phyloP scores from a whole-genome alignment of 192 early-diverging fungal genomes.

The Jimgerdemannia flammicorona region DNA sequence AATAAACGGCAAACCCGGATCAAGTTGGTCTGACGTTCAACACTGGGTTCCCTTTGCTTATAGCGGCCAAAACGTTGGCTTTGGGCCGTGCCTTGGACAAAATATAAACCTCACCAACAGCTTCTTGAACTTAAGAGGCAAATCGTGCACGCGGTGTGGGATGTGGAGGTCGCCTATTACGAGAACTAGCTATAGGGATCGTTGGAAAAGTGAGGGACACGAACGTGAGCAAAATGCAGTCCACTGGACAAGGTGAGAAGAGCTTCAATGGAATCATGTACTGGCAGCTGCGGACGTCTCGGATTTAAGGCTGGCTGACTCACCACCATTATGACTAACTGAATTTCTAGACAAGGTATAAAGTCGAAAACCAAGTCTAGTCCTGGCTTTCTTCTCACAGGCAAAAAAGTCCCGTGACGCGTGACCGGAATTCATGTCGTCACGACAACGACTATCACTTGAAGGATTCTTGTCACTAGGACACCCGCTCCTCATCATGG shows the following conservation, averaged over 20 bases:
- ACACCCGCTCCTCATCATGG: not conserved
- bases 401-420: too few relatives aligned
- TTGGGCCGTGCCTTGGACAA: not conserved
- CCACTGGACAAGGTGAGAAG: not conserved
- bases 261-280: too few relatives aligned
- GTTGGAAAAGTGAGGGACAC: not conserved
- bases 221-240: not conserved
- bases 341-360: too few relatives aligned
- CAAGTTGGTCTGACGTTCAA: not conserved
- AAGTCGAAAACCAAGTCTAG: too few relatives aligned
- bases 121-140: constrained; percentile 91
- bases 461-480: not conserved
- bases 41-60: too few relatives aligned
- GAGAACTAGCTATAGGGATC: constrained; percentile 61
- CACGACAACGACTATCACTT: not conserved
- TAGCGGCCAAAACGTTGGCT: not conserved
- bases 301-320: too few relatives aligned
- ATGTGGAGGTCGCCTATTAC: constrained; percentile 95
- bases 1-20: not conserved
- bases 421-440: too few relatives aligned
- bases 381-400: not conserved
- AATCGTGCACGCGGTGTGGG: constrained; percentile 82
- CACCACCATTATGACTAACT: too few relatives aligned
- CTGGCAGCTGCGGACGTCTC: too few relatives aligned
- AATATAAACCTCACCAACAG: constrained; percentile 59